Evolutionary conservation across 2,329 filamentous ascomycete species (phyloP).

Genomic region (Byssoonygena ceratinophila): DNA sequence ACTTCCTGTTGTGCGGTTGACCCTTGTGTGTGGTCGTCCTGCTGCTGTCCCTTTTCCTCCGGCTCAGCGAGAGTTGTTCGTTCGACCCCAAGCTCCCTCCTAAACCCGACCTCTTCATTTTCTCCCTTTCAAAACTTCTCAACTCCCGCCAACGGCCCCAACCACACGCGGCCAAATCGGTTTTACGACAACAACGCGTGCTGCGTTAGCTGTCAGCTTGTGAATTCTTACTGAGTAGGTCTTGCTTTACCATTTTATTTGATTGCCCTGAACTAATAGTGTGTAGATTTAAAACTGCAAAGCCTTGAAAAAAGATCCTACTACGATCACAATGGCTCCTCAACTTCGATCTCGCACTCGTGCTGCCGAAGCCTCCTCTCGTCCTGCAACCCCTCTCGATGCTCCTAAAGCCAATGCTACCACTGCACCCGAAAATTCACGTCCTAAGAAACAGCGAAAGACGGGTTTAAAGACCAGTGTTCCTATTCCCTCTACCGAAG

Average conservation of each 20-base stretch:
- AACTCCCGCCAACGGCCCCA: constrained; percentile 15
- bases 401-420: constrained; percentile 19
- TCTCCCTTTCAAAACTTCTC: constrained; percentile 14
- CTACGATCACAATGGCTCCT: constrained; percentile 24
- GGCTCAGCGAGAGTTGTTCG: background rate
- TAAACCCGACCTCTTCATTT: constrained; percentile 2
- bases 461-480: constrained; percentile 19
- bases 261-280: constrained; percentile 21
- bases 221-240: constrained; percentile 22
- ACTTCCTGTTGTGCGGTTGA: constrained; percentile 4
- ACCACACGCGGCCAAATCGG: constrained; percentile 26
- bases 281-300: constrained; percentile 18
- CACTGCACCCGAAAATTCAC: constrained; percentile 23
- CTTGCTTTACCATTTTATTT: constrained; percentile 4
- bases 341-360: constrained; percentile 29
- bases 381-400: constrained; percentile 26
- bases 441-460: constrained; percentile 27
- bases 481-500: constrained; percentile 11
- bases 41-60: background rate
- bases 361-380: constrained; percentile 25
- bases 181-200: constrained; percentile 25
- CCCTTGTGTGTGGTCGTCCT: background rate
- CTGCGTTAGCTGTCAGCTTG: constrained; percentile 23
- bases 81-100: background rate
- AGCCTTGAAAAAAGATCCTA: constrained; percentile 10